Base-by-base conservation (phyloP, 2,329 filamentous ascomycete species). In the Exophiala spinifera region DNA sequence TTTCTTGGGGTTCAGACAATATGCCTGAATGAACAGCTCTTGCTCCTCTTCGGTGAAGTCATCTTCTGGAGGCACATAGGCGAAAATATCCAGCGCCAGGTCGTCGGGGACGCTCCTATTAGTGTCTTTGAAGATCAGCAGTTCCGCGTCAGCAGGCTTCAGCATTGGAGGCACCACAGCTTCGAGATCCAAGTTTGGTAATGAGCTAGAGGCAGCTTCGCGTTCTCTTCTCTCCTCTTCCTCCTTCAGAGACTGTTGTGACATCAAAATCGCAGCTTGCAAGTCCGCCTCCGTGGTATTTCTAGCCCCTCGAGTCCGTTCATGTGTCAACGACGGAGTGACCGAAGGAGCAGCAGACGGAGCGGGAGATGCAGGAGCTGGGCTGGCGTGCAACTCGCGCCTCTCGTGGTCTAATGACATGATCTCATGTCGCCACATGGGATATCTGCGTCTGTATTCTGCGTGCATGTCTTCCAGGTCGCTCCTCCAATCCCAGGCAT, bases 201-300 rank as follows among this genome's bases (percentile, higher is more conserved):
- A 68, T 11, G 73, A 72, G 6, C 71, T 76, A 10, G 70, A 70
- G 59, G 73, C 72, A 49, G 70, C 71, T 25, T 70, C 72, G 28
- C 73, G 66, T 45, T 66, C 65, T 45, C 74, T 70, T 43, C 73
- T 69, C 57, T 75, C 72, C 15, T 73, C 67, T 59, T 78, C 75
- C 61, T 77, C 74, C 57, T 74, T 71, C 0, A 73, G 72, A 21
- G 74, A 75, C 15, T 77, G 74, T 49, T 74, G 72, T 1, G 76
- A 79, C 25, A 73, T 73, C 37, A 71, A 69, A 33, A 79, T 66
- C 2, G 75, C 75, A 49, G 73, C 76, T 51, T 77, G 71, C 45
- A 79, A 73, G 52, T 78, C 76, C 4, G 77, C 65, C 56, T 78
- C 76, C 51, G 74, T 79, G 49, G 76, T 76, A 5, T 75, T 72